Evolutionary conservation across 108 stramenopile species (phyloP).

Genomic region (Discostella stelligeroides): DNA sequence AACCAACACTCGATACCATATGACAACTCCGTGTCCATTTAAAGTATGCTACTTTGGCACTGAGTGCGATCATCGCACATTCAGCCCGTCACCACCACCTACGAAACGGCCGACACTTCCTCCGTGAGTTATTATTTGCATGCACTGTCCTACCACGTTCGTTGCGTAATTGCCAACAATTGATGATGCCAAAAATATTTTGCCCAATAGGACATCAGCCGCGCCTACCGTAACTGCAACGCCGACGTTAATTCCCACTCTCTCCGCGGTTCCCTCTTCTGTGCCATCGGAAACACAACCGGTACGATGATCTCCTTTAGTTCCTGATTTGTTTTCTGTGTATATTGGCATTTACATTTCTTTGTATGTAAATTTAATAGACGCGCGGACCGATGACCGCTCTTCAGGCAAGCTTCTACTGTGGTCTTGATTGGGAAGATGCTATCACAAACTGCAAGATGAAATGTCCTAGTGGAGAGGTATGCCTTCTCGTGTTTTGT

Average conservation of each 20-base stretch:
- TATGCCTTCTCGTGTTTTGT: background rate
- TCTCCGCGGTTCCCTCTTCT: slow-evolving; percentile 11
- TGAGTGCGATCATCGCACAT: slow-evolving; percentile 30
- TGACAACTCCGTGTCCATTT: background rate
- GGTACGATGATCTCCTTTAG: no score
- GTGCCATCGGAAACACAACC: slow-evolving; percentile 19
- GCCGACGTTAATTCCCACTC: slow-evolving; percentile 8
- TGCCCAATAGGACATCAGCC: background rate
- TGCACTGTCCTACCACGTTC: background rate
- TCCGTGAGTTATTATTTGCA: slow-evolving; percentile 17
- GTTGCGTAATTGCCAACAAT: background rate
- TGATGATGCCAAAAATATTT: slow-evolving; percentile 1
- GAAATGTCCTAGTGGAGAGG: slow-evolving; percentile 21
- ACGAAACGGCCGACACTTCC: background rate
- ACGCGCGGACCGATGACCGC: slow-evolving; percentile 43
- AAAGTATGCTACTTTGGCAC: slow-evolving; percentile 39
- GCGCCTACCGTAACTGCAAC: slow-evolving; percentile 10
- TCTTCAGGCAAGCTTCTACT: slow-evolving; percentile 25
- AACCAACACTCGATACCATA: background rate
- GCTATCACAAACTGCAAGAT: slow-evolving; percentile 8
- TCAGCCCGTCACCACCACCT: slow-evolving; percentile 19
- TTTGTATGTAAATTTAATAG: no score
- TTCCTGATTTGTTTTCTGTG: no score
- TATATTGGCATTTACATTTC: no score
- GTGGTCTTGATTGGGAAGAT: slow-evolving; percentile 18